Conservation (phyloP, 2,329 filamentous ascomycete species). For the Paramyrothecium roridum region DNA sequence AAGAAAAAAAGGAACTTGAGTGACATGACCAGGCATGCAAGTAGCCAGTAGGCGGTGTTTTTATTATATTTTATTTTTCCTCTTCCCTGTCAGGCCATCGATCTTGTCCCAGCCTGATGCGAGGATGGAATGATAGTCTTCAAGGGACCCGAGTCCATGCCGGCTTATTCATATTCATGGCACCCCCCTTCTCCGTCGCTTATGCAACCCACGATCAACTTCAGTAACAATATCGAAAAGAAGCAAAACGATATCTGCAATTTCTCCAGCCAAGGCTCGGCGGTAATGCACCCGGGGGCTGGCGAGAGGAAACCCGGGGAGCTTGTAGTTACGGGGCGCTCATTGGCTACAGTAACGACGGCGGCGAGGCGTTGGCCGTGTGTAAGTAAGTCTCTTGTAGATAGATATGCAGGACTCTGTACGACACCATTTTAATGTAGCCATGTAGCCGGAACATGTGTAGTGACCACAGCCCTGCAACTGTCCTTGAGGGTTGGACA, state of each 20-base stretch:
- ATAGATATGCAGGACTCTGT: too few relatives aligned
- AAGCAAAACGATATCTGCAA: not conserved
- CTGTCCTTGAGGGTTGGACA: too few relatives aligned
- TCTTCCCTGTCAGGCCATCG: too few relatives aligned
- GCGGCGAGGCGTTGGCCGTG: not conserved
- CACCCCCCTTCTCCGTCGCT: not conserved
- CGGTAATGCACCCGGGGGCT: too few relatives aligned
- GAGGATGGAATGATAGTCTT: not conserved
- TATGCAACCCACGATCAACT: too few relatives aligned
- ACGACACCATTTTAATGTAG: too few relatives aligned
- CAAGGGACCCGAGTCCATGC: not conserved
- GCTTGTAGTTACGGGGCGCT: not conserved
- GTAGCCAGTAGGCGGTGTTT: not conserved
- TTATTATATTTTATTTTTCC: too few relatives aligned
- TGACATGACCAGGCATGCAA: not conserved
- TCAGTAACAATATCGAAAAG: not conserved
- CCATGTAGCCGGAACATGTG: too few relatives aligned
- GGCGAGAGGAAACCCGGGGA: not conserved
- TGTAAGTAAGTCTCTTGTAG: not conserved
- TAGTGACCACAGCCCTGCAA: too few relatives aligned
- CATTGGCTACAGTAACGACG: not conserved
- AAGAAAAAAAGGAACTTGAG: not conserved
- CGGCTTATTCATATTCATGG: not conserved
- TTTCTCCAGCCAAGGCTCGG: too few relatives aligned
- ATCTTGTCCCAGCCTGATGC: too few relatives aligned